A percentile compares a stretch with the other conserved stretches of the same genome.
Conservation (phyloP, 805 yeast species). For the Saturnispora quitensis region DNA sequence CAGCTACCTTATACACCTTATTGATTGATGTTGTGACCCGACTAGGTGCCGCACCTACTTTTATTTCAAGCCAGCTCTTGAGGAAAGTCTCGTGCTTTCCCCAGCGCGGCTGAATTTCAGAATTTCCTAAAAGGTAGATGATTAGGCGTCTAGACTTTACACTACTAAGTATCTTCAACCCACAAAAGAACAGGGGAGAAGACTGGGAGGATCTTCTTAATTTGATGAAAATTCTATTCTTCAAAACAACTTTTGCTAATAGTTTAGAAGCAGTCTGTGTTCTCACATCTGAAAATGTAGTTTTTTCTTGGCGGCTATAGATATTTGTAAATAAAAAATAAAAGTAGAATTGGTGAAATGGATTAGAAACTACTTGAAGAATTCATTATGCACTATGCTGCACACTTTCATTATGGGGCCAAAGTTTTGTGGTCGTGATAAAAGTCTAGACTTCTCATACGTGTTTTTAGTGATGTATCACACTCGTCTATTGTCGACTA, state of each 20-base stretch:
- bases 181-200: no score
- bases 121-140: background rate
- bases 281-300: no score
- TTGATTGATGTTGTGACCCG: background rate
- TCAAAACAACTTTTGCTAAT: no score
- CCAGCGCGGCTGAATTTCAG: background rate
- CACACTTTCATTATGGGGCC: background rate
- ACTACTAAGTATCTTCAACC: no score
- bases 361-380: no score
- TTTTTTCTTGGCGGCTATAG: no score
- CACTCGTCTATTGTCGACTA: background rate
- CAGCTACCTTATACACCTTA: background rate
- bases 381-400: background rate
- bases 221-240: no score
- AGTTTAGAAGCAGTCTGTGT: no score
- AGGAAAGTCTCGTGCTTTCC: background rate
- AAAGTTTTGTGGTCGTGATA: background rate
- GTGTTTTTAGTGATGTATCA: background rate
- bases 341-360: no score
- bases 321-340: no score
- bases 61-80: background rate
- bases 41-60: background rate
- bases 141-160: background rate
- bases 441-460: background rate
- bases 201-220: no score